Percentiles rank a stretch among this genome's conserved stretches.
These are phyloP conservation scores for Boletus huronensis DNA, from an alignment of 768 basidiomycete species.

Conservation along the genomic window DNA sequence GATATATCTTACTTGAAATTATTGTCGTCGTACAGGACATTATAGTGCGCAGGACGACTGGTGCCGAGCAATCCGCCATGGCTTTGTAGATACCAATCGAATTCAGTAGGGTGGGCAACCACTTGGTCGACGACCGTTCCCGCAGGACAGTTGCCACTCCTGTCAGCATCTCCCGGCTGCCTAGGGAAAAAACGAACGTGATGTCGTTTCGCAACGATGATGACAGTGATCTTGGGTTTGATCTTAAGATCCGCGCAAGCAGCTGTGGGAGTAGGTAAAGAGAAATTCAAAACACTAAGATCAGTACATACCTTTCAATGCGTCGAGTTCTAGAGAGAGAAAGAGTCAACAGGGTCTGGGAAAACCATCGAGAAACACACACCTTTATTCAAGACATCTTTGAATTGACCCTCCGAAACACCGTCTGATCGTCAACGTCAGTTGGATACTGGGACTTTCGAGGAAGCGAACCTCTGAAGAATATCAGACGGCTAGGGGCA, in stretches of 20 bases:
- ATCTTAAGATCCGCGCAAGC: constrained; percentile 62
- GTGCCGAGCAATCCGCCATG: constrained; percentile 79
- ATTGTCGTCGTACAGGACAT: constrained; percentile 47
- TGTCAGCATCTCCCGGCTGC: constrained; percentile 46
- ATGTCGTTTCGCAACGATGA: constrained; percentile 69
- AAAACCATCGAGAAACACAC: constrained; percentile 9
- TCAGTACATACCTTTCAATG: constrained; percentile 48
- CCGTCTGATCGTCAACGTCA: constrained; percentile 37
- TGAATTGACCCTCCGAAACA: constrained; percentile 56
- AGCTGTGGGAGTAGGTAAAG: constrained; percentile 35
- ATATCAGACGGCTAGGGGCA: constrained; percentile 68
- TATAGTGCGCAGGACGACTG: constrained; percentile 62
- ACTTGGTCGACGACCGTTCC: constrained; percentile 76
- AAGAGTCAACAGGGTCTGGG: background rate
- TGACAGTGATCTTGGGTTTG: constrained; percentile 64
- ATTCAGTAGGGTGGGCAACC: constrained; percentile 66
- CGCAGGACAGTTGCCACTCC: constrained; percentile 69
- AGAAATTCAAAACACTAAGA: background rate
- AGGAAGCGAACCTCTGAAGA: constrained; percentile 59
- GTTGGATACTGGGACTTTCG: background rate
- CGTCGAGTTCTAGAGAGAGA: constrained; percentile 47
- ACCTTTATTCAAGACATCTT: constrained; percentile 52
- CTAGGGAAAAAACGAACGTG: constrained; percentile 53
- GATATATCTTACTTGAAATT: constrained; percentile 46
- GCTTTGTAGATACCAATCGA: constrained; percentile 76